Conservation (phyloP, 805 yeast genomes). For the Metschnikowia koreensis region DNA sequence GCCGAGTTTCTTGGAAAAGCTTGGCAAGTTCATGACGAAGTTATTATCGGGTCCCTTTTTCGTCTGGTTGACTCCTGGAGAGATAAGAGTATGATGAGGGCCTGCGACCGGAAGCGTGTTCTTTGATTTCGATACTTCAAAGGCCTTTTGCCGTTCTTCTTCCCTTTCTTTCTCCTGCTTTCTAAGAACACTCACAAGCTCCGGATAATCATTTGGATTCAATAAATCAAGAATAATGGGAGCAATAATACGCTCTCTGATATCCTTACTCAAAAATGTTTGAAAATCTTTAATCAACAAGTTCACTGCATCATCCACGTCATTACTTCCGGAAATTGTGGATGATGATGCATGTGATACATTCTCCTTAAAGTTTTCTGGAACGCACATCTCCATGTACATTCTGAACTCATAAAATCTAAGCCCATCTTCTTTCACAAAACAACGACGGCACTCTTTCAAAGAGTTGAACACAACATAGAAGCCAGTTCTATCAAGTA, state of each 20-base stretch:
- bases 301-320: conserved; percentile 58
- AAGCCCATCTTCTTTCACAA: conserved; percentile 57
- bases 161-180: conserved; percentile 25
- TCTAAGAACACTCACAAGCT: conserved; percentile 35
- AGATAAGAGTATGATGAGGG: neutral
- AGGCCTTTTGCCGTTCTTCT: conserved; percentile 7
- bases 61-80: conserved; percentile 1
- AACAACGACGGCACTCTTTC: conserved; percentile 59
- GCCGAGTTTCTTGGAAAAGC: conserved; percentile 33
- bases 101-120: neutral
- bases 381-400: conserved; percentile 58
- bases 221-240: conserved; percentile 63
- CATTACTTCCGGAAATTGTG: conserved; percentile 24
- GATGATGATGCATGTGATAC: conserved; percentile 10
- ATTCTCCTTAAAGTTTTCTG: conserved; percentile 37
- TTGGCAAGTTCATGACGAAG: conserved; percentile 26
- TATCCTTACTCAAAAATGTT: conserved; percentile 62
- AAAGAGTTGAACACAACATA: conserved; percentile 65
- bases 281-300: conserved; percentile 63
- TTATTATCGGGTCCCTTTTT: conserved; percentile 2
- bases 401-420: conserved; percentile 46
- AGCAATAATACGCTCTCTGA: conserved; percentile 69
- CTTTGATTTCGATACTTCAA: conserved; percentile 1
- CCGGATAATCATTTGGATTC: conserved; percentile 58
- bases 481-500: conserved; percentile 64